A percentile compares a stretch with the other conserved stretches of the same genome.
These are phyloP conservation scores for Dothistroma pini DNA, from an alignment of 2,329 filamentous ascomycete genomes.

Conservation along the genomic window DNA sequence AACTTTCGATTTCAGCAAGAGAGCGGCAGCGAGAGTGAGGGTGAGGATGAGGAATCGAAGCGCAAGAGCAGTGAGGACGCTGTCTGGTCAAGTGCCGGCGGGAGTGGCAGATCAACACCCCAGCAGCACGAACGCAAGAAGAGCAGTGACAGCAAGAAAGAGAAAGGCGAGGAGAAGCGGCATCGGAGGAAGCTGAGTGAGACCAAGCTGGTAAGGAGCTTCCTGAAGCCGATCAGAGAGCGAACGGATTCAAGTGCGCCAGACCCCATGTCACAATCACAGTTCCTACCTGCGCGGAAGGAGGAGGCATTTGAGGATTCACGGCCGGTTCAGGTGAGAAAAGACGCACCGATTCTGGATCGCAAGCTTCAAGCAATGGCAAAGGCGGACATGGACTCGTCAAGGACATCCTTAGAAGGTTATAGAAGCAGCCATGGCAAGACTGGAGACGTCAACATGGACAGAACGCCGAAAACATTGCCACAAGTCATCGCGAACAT, in stretches of 20 bases:
- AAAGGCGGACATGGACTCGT: constrained; percentile 28
- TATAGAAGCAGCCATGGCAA: constrained; percentile 5
- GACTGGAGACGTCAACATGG: neutral
- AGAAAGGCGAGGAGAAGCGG: constrained; percentile 24
- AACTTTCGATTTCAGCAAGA: constrained; percentile 67
- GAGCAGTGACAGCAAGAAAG: constrained; percentile 7
- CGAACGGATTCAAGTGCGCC: constrained; percentile 31
- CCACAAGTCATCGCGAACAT: constrained; percentile 49
- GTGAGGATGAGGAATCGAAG: constrained; percentile 23
- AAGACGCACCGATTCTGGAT: constrained; percentile 67
- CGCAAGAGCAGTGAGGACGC: constrained; percentile 5
- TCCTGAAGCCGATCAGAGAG: constrained; percentile 54
- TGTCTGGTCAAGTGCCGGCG: neutral
- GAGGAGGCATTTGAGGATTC: constrained; percentile 11
- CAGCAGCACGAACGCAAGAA: constrained; percentile 9
- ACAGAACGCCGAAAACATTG: constrained; percentile 11
- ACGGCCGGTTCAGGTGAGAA: constrained; percentile 35
- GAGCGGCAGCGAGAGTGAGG: constrained; percentile 68
- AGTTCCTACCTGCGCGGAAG: constrained; percentile 28
- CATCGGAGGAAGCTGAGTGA: constrained; percentile 61
- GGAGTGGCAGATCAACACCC: constrained; percentile 7
- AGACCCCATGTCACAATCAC: constrained; percentile 33
- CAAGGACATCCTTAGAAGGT: constrained; percentile 11
- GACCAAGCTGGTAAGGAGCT: constrained; percentile 61
- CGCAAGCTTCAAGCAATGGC: constrained; percentile 52